Evolutionary conservation across 441 rosid species (phyloP), one percentile per base, ranked within the genome.

Genomic region (Kokia cookei): DNA sequence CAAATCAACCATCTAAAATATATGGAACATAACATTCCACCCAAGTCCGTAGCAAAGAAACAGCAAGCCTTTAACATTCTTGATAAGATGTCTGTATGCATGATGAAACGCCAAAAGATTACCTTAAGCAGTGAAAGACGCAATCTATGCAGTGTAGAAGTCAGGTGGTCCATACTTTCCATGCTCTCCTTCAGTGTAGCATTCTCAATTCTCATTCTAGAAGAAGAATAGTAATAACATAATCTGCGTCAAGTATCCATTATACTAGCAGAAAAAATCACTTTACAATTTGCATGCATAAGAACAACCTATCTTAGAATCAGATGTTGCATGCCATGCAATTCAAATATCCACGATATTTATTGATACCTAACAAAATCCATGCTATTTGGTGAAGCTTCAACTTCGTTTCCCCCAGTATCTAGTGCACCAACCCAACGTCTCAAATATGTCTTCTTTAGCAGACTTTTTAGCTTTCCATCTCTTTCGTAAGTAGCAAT

Each of bases 161-260:
- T 93, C 76, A 96, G 81, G 83, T 88, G 95, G 68, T 89, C 96
- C 85, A 96, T 81, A 81, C 89, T 86, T 77, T 86, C 98, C 81
- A 93, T 77, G 86, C 86, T 93, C 84, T 96, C 99, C 81, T 83
- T 92, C 19, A 96, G 83, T 62, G 97, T 87, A 48, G 95, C 98
- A 75, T 87, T 89, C 84, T 96, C 98, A 59, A 96, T 90, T 87
- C 85, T 94, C 94, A 91, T 77, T 79, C 99, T 96, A 80, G 48
- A 54, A 7, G 35, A 60, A 57, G 54, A 62, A 68, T 51, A 57
- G 65, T 65, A 45, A 71, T 4, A 26, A 43, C 63, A 65, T 72
- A 67, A 65, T 43, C 29, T 40, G 17, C 9, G 35, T 10, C 37
- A 32, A 14, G 48, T 10, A 32, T 32, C 17, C 47, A 5, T 50